Base-by-base conservation (phyloP, 306 rosid genomes). In the Glycine soja region DNA sequence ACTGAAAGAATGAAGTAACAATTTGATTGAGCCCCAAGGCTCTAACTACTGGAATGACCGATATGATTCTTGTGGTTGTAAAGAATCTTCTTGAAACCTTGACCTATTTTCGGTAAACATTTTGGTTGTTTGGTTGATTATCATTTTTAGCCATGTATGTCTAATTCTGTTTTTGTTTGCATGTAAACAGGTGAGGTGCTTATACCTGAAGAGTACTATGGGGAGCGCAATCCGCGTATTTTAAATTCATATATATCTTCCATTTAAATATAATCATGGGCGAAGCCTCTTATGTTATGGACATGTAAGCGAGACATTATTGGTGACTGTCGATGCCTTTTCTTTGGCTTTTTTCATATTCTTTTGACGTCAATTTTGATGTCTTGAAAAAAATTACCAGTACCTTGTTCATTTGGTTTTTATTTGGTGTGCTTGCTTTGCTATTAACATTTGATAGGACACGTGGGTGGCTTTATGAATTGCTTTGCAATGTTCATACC, bases 121-220 rank as follows among this genome's bases (percentile, higher is more conserved):
- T 19, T 19, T 59, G 40, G 14, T 59, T 59, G 43, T 38, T 36
- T 59, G 66, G 43, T 38, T 38, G 5, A 38, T 38, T 38, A 34
- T 34, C 38, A 9, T 8, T 19, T 15, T 57, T 8, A 18, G 63
- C 63, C 18, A 3, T 58, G 4, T 19, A 56, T 16, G 2, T 24
- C 32, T 4, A 9, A 24, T 30, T 61, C 67, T 61, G 42, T 61
- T 61, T 61, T 61, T 61, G 38, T 58, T 58, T 58, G 36, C 38
- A 8, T 19, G 14, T 19, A 59, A 59, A 30, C 66, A 61, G 66
- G 66, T 61, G 42, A 61, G 66, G 66, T 61, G 66, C 40, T 30
- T 61, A 4, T 61, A 61, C 66, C 40, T 61, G 8, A 61, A 61
- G 64, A 18, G 13, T 58, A 58, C 64, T 7, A 58, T 58, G 64